A percentile compares a stretch with the other conserved stretches of the same genome.
Evolutionary conservation across 306 rosid species (phyloP).

Genomic region (Carpinus viminea): DNA sequence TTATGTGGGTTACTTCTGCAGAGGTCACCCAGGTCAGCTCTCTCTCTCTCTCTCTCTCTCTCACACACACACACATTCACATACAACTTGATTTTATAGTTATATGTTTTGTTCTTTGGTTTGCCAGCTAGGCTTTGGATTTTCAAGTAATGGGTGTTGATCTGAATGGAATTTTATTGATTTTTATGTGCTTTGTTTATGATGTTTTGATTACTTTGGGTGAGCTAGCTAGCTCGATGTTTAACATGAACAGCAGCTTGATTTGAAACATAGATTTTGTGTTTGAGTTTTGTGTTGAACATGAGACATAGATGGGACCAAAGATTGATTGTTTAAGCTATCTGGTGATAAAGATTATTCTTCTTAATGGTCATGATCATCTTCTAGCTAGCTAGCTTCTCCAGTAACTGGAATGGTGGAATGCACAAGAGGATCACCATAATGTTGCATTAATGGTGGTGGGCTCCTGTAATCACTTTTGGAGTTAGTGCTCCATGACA

Average conservation of each 20-base stretch:
- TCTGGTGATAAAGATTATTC: too few species aligned
- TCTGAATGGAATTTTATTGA: background rate
- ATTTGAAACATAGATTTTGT: background rate
- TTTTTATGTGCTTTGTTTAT: background rate
- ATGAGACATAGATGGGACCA: background rate
- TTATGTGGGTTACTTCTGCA: slow-evolving; percentile 37
- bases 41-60: background rate
- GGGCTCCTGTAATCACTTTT: background rate
- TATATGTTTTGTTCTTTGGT: background rate
- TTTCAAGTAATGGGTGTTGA: slow-evolving; percentile 8
- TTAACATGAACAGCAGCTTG: background rate
- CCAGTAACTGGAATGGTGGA: background rate
- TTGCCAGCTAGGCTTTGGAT: background rate
- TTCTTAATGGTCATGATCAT: background rate
- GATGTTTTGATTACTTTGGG: background rate
- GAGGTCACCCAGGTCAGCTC: slow-evolving; percentile 37
- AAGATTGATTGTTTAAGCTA: too few species aligned
- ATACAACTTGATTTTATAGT: background rate
- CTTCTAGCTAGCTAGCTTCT: background rate
- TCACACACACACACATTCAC: background rate
- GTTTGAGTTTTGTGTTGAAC: background rate
- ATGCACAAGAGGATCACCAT: background rate
- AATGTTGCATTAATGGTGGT: background rate
- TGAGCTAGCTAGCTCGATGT: background rate
- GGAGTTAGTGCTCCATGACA: background rate